Evolutionary conservation across 2,329 filamentous ascomycete genomes (phyloP), one percentile per base, ranked within the genome.

Genomic region (Penicillium sp.): DNA sequence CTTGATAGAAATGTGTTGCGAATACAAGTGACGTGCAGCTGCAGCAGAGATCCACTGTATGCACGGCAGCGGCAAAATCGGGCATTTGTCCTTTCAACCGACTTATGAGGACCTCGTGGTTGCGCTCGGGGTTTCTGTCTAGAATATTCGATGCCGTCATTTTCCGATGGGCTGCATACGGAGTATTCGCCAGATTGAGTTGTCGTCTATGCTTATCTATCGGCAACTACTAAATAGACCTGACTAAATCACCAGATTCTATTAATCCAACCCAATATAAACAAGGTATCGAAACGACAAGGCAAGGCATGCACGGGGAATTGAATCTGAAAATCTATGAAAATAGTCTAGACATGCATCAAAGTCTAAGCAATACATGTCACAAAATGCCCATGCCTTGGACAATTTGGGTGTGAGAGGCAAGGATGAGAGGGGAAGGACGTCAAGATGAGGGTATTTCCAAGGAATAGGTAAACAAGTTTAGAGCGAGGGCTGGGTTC

Each of bases 401-500:
- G 18, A 22, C 9, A 22, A n/a, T 22, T 22, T 22, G 5, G 36
- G 10, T 13, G 7, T 31, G 18, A 27, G 30, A 32, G 32, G n/a
- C 12, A 16, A 20, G 14, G 18, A 30, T 20, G 26, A 11, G 27
- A 15, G 11, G 26, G 10, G 15, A 23, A 18, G 22, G 15, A 18
- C 32, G 6, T 26, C 22, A 4, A 30, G 16, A 31, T 42, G 20
- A n/a, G 18, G 18, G 18, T 22, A 22, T 22, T 22, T 22, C 9
- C 18, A 9, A 22, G 18, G 18, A 22, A 22, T 5, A 22, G 9
- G 5, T 22, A 5, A 9, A 9, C 55, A 36, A 13, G 64, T 67
- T 48, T 72, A 73, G 53, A 72, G 68, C 4, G 65, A 61, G 35
- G 69, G 66, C 42, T 62, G 59, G 13, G 61, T 58, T 26, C 58